These are phyloP conservation scores for Canariomyces notabilis DNA, from an alignment of 2,329 filamentous ascomycete genomes.

Conservation along the genomic window DNA sequence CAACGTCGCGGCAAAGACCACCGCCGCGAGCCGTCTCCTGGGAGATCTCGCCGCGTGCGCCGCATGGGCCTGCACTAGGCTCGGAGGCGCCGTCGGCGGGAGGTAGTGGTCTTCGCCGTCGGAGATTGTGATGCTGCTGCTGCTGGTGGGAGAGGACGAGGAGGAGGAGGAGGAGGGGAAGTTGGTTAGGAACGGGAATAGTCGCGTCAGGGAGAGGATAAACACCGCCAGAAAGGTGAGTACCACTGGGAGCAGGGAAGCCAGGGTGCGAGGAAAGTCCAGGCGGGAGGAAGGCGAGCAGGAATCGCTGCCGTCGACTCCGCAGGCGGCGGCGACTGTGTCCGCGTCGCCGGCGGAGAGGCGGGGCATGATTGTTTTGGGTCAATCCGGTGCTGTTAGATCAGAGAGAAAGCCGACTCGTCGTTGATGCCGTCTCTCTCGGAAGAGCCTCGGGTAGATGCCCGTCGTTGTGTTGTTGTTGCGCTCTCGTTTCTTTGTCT, in stretches of 20 bases:
- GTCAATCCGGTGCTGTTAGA: no score
- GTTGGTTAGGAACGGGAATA: slow-evolving; percentile 69
- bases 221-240: slow-evolving; percentile 63
- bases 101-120: slow-evolving; percentile 59
- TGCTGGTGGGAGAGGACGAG: slow-evolving; percentile 43
- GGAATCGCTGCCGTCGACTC: slow-evolving; percentile 3
- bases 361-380: no score
- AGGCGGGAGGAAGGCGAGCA: slow-evolving; percentile 8
- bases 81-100: slow-evolving; percentile 56
- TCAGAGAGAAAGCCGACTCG: no score
- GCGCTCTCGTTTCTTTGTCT: no score
- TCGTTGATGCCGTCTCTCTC: no score
- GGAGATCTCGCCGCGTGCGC: slow-evolving; percentile 51
- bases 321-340: neutral
- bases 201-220: slow-evolving; percentile 57
- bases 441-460: no score
- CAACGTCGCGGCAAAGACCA: slow-evolving; percentile 71
- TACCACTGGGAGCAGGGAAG: slow-evolving; percentile 66
- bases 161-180: slow-evolving; percentile 65
- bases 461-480: no score
- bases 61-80: slow-evolving; percentile 53
- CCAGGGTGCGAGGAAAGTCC: slow-evolving; percentile 16
- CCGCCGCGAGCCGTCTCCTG: slow-evolving; percentile 49
- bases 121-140: slow-evolving; percentile 31
- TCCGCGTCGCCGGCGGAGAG: no score